Base-by-base conservation (phyloP, 345 rosid species). In the Jatropha curcas region DNA sequence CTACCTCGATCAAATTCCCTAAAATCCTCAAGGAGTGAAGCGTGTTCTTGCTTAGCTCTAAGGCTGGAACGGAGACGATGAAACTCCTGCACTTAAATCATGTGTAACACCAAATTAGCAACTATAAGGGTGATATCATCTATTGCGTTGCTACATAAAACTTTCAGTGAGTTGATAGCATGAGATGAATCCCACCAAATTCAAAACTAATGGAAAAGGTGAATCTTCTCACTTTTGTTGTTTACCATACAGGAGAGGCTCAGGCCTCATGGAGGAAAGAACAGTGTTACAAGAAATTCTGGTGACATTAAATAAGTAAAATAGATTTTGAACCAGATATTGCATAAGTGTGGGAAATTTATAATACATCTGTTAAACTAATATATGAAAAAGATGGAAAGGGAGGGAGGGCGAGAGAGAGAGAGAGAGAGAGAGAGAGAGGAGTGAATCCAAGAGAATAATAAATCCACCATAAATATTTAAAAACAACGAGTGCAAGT, bases 1-100 rank as follows among this genome's bases (percentile, higher is more conserved):
- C 93, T 85, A 61, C 96, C 83, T 68, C 94, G 86, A 81, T 95
- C 99, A 76, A 91, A 95, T 85, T 92, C 98, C 81, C 94, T 90
- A 77, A 91, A 91, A 79, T 95, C 99, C 57, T 95, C 97, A 70
- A 95, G 93, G 51, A 92, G 90, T 61, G 94, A 90, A 84, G 96
- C 98, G 79, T 92, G 97, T 74, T 95, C 98, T 80, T 90, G 88
- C 83, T 92, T 95, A 53, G 94, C 92, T 84, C 85, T 92, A 60
- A 92, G 96, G 84, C 90, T 88, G 53, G 97, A 92, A 46, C 90
- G 88, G 57, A 91, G 96, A 79, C 97, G 92, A 75, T 87, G 86
- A 83, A 92, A 95, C 81, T 95, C 99, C 99, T 95, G 94, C 96
- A 91, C 77, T 84, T 83, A 45, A 77, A 53, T 74, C 68, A 76